Conservation (phyloP, 352 stramenopile species). For the Peronospora belbahrii region DNA sequence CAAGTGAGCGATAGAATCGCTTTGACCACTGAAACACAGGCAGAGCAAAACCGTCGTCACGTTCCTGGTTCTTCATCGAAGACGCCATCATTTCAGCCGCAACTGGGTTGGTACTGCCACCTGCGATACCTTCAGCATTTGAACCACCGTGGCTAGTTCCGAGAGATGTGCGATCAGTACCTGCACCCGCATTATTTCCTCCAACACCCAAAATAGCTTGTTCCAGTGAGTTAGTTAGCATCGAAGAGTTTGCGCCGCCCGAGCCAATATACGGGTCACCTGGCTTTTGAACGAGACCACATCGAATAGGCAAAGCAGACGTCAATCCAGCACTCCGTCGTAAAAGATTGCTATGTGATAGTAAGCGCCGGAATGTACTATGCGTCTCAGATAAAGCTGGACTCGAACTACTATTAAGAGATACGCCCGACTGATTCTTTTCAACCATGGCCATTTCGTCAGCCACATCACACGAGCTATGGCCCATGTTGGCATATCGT, state of each 20-base stretch:
- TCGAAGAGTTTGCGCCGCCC: slow-evolving; percentile 18
- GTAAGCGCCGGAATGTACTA: slow-evolving; percentile 50
- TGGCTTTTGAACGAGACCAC: slow-evolving; percentile 32
- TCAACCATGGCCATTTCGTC: slow-evolving; percentile 26
- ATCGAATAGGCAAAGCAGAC: slow-evolving; percentile 29
- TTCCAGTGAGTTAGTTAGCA: slow-evolving; percentile 51
- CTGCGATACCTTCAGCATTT: slow-evolving; percentile 18
- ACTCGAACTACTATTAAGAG: slow-evolving; percentile 32
- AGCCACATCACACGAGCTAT: slow-evolving; percentile 25
- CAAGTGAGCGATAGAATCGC: slow-evolving; percentile 73
- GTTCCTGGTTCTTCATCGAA: slow-evolving; percentile 63
- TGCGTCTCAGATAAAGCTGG: slow-evolving; percentile 25
- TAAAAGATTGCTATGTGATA: slow-evolving; percentile 55
- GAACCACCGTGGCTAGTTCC: slow-evolving; percentile 16
- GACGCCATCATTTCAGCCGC: slow-evolving; percentile 76
- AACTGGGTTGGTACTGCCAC: slow-evolving; percentile 40
- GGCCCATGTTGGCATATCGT: slow-evolving; percentile 23
- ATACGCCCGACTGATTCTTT: slow-evolving; percentile 25
- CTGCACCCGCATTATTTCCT: slow-evolving; percentile 15
- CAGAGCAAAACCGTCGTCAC: slow-evolving; percentile 68
- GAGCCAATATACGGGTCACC: slow-evolving; percentile 42
- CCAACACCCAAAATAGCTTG: slow-evolving; percentile 54
- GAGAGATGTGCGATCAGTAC: slow-evolving; percentile 15
- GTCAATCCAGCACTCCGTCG: slow-evolving; percentile 34
- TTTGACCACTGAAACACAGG: slow-evolving; percentile 79